phyloP scores from a whole-genome alignment of 768 basidiomycete species.

The Neoboletus subvelutipes region DNA sequence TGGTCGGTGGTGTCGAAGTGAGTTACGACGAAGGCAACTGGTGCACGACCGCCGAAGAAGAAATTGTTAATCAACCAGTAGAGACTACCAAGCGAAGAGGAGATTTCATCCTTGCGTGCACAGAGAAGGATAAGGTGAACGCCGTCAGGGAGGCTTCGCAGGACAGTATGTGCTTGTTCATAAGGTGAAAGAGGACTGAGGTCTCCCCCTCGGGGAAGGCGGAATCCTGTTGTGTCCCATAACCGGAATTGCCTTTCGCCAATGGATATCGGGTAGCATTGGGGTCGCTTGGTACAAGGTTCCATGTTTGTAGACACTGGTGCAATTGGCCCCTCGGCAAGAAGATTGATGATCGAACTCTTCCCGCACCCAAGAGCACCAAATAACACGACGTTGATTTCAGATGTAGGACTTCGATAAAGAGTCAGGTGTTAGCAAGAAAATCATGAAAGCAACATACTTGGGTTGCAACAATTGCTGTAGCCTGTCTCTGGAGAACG shows the following conservation, averaged over 20 bases:
- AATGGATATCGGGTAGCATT: neutral
- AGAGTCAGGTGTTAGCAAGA: neutral
- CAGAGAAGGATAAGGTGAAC: slow-evolving; percentile 38
- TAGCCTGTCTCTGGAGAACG: neutral
- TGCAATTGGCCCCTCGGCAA: slow-evolving; percentile 24
- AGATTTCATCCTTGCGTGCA: slow-evolving; percentile 32
- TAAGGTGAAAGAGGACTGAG: slow-evolving; percentile 9
- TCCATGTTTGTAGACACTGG: slow-evolving; percentile 20
- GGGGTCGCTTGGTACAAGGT: slow-evolving; percentile 32
- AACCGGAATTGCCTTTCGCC: slow-evolving; percentile 11
- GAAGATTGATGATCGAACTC: slow-evolving; percentile 22
- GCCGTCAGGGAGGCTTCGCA: slow-evolving; percentile 28
- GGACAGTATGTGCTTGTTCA: slow-evolving; percentile 23
- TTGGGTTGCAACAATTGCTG: neutral
- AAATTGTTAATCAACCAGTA: slow-evolving; percentile 34
- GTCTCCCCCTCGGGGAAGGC: neutral
- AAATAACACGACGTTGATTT: slow-evolving; percentile 16
- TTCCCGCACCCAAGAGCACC: slow-evolving; percentile 19
- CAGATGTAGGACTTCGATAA: neutral
- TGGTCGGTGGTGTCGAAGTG: slow-evolving; percentile 29
- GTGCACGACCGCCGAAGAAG: slow-evolving; percentile 34
- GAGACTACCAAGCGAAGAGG: slow-evolving; percentile 26
- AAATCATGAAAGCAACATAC: neutral
- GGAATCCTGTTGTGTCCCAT: slow-evolving; percentile 29
- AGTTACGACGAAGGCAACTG: slow-evolving; percentile 35